These are phyloP conservation scores for Lipomyces yamadae DNA, from an alignment of 805 yeast genomes.

Conservation along the genomic window DNA sequence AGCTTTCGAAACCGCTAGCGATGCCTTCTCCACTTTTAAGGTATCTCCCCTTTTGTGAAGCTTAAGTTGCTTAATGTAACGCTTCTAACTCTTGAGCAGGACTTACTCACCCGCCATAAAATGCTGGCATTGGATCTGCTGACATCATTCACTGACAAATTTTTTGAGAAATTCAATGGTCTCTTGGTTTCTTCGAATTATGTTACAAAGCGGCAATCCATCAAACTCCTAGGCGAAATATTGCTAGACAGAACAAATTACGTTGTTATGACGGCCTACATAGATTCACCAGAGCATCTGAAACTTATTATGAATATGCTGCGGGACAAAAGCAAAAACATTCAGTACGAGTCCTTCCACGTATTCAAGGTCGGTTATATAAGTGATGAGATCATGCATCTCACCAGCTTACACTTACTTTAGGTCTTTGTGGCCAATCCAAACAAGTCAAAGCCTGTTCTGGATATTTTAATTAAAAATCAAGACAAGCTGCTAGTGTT, in stretches of 20 bases:
- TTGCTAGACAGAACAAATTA: constrained; percentile 74
- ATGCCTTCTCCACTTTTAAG: constrained; percentile 76
- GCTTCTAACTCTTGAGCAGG: constrained; percentile 42
- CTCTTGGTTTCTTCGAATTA: constrained; percentile 79
- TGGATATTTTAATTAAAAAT: constrained; percentile 83
- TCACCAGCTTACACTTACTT: neutral
- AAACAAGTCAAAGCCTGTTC: constrained; percentile 74
- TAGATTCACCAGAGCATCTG: constrained; percentile 78
- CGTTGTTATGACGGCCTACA: constrained; percentile 72
- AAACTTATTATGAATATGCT: constrained; percentile 84
- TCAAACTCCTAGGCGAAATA: constrained; percentile 70
- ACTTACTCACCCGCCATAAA: constrained; percentile 70
- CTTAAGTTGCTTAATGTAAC: neutral
- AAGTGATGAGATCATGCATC: neutral
- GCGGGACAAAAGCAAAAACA: constrained; percentile 85
- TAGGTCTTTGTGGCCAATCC: constrained; percentile 91
- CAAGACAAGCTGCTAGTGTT: constrained; percentile 74
- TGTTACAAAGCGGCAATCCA: constrained; percentile 90
- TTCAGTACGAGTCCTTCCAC: constrained; percentile 89
- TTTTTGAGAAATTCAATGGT: constrained; percentile 67
- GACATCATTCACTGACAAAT: constrained; percentile 57
- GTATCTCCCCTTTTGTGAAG: constrained; percentile 16
- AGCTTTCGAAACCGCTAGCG: constrained; percentile 89
- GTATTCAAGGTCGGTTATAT: constrained; percentile 67
- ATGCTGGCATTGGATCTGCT: constrained; percentile 74